Evolutionary conservation across 2,329 filamentous ascomycete species (phyloP).

Genomic region (Sclerotiophoma versabilis): DNA sequence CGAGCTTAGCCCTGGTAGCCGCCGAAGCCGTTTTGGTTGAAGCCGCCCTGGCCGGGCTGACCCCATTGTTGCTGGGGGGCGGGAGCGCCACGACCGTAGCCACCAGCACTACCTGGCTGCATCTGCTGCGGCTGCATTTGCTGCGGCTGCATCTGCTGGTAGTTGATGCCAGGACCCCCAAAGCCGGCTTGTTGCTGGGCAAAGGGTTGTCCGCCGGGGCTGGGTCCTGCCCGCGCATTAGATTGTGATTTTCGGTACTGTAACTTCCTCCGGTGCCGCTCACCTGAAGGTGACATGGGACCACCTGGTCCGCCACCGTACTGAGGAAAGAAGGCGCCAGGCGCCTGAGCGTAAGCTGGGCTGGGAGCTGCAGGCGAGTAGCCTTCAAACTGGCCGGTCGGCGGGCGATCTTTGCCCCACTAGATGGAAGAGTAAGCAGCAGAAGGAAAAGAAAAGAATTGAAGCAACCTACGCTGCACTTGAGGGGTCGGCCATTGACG

Average conservation of each 20-base stretch:
- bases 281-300: constrained; percentile 66
- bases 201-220: constrained; percentile 70
- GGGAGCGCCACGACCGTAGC: constrained; percentile 78
- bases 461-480: constrained; percentile 87
- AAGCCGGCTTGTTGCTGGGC: constrained; percentile 62
- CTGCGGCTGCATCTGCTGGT: constrained; percentile 51
- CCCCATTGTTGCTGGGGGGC: constrained; percentile 62
- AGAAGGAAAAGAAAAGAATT: constrained; percentile 25
- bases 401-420: constrained; percentile 99
- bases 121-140: constrained; percentile 35
- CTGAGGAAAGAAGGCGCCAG: constrained; percentile 87
- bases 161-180: constrained; percentile 63
- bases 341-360: constrained; percentile 78
- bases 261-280: constrained; percentile 46
- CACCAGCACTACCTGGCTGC: constrained; percentile 73
- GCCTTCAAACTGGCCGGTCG: constrained; percentile 81
- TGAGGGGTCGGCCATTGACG: constrained; percentile 93
- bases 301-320: constrained; percentile 74
- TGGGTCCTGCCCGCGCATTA: constrained; percentile 57
- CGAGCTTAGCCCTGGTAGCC: constrained; percentile 64
- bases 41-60: constrained; percentile 56
- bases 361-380: constrained; percentile 80
- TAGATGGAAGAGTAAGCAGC: constrained; percentile 55
- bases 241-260: constrained; percentile 47
- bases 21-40: constrained; percentile 63